phyloP scores from a whole-genome alignment of 2,329 filamentous ascomycete species.

The Diaporthe sp. region DNA sequence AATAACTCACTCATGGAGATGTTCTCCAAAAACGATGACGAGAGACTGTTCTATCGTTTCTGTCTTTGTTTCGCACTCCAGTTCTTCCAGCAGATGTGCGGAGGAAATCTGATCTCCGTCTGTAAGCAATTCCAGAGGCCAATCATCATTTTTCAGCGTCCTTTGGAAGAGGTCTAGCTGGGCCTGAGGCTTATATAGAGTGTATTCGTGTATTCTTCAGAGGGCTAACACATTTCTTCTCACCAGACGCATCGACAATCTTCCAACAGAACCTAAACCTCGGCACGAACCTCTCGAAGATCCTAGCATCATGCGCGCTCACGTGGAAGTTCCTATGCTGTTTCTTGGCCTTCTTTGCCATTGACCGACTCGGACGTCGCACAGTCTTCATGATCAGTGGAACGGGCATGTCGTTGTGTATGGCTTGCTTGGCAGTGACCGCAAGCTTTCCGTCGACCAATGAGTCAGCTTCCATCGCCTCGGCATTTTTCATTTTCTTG shows the following conservation, averaged over 20 bases:
- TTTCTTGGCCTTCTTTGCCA: slow-evolving; percentile 63
- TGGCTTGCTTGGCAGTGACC: slow-evolving; percentile 66
- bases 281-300: slow-evolving; percentile 52
- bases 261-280: slow-evolving; percentile 58
- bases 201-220: slow-evolving; percentile 41
- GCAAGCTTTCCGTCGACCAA: slow-evolving; percentile 63
- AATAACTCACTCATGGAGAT: slow-evolving; percentile 58
- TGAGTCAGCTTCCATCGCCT: slow-evolving; percentile 62
- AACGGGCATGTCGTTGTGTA: slow-evolving; percentile 66
- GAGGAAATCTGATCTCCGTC: slow-evolving; percentile 3
- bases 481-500: slow-evolving; percentile 69
- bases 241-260: slow-evolving; percentile 59
- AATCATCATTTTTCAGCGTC: not conserved
- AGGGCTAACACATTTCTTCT: slow-evolving; percentile 57
- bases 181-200: slow-evolving; percentile 45
- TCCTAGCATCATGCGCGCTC: slow-evolving; percentile 62
- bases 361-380: slow-evolving; percentile 65
- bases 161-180: not conserved
- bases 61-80: slow-evolving; percentile 63
- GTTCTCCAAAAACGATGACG: slow-evolving; percentile 64
- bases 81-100: slow-evolving; percentile 64
- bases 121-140: not conserved
- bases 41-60: slow-evolving; percentile 64
- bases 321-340: slow-evolving; percentile 70
- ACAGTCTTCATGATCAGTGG: slow-evolving; percentile 67